Percentiles rank a stretch among this genome's conserved stretches.
Evolutionary conservation across 192 early-diverging fungal species (phyloP).

Genomic region (Geranomyces michiganensis): DNA sequence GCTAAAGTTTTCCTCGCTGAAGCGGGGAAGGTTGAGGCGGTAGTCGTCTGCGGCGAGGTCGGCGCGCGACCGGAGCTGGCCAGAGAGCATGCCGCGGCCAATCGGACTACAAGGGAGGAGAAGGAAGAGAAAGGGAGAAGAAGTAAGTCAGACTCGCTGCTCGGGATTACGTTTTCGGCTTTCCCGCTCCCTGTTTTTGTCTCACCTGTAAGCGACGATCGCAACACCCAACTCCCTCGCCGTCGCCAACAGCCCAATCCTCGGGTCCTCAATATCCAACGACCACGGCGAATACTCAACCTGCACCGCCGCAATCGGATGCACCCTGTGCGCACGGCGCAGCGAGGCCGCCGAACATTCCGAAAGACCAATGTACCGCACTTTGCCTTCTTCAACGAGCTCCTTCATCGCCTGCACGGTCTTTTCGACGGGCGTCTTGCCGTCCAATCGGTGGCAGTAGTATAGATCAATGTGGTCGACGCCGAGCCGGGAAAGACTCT

Average conservation of each 20-base stretch:
- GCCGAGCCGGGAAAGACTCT: conserved; percentile 53
- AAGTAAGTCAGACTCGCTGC: too few species aligned
- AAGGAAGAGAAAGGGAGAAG: too few species aligned
- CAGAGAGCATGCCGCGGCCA: conserved; percentile 68
- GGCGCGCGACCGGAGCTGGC: conserved; percentile 55
- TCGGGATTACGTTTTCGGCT: too few species aligned
- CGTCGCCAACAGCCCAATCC: conserved; percentile 64
- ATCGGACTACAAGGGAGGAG: conserved; percentile 27
- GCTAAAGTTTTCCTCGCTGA: conserved; percentile 61
- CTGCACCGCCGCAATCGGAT: conserved; percentile 67
- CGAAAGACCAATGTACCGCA: conserved; percentile 62
- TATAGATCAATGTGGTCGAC: conserved; percentile 65
- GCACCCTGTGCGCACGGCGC: conserved; percentile 65
- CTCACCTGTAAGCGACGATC: conserved; percentile 53
- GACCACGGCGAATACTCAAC: conserved; percentile 56
- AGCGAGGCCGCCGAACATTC: conserved; percentile 63
- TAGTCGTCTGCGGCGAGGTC: conserved; percentile 60
- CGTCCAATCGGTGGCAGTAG: conserved; percentile 65
- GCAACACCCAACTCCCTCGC: conserved; percentile 64
- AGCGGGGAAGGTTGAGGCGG: conserved; percentile 55
- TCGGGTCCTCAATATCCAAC: conserved; percentile 58
- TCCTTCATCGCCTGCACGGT: conserved; percentile 65
- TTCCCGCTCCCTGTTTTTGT: too few species aligned
- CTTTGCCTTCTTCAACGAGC: conserved; percentile 70
- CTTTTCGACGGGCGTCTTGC: conserved; percentile 60